phyloP scores from a whole-genome alignment of 2,329 filamentous ascomycete genomes.

The Monilinia aucupariae region DNA sequence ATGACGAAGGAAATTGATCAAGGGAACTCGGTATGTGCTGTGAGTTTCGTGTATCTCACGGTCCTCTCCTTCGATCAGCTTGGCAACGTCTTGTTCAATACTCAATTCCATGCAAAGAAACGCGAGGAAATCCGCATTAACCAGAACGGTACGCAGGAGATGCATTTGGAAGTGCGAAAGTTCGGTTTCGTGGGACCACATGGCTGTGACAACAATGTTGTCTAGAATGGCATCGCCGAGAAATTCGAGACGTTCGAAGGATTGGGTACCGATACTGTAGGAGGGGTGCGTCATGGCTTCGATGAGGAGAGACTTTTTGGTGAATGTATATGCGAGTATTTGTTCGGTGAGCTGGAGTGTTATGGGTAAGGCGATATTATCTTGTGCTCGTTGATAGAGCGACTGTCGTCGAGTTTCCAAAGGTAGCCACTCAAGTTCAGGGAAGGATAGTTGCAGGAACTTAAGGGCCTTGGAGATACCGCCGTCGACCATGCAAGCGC shows the following conservation, averaged over 20 bases:
- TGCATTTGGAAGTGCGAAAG: constrained; percentile 63
- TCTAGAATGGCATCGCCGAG: constrained; percentile 84
- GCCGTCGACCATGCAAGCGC: constrained; percentile 65
- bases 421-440: constrained; percentile 51
- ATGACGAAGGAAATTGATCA: constrained; percentile 69
- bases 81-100: constrained; percentile 35
- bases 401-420: constrained; percentile 39
- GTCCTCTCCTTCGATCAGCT: not conserved
- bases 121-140: constrained; percentile 74
- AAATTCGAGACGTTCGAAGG: constrained; percentile 75
- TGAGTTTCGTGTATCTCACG: constrained; percentile 10
- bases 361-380: constrained; percentile 36
- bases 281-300: constrained; percentile 81
- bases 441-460: constrained; percentile 63
- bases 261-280: constrained; percentile 42
- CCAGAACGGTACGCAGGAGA: constrained; percentile 65
- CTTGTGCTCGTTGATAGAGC: constrained; percentile 42
- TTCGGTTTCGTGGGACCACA: constrained; percentile 44
- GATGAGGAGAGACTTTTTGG: constrained; percentile 59
- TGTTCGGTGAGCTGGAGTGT: constrained; percentile 49
- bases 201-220: constrained; percentile 59
- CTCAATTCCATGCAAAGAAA: constrained; percentile 63
- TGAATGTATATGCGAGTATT: constrained; percentile 68
- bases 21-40: constrained; percentile 23
- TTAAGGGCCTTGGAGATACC: constrained; percentile 56